These are phyloP conservation scores for Termitomyces heimii DNA, from an alignment of 768 basidiomycete species.

Conservation along the genomic window DNA sequence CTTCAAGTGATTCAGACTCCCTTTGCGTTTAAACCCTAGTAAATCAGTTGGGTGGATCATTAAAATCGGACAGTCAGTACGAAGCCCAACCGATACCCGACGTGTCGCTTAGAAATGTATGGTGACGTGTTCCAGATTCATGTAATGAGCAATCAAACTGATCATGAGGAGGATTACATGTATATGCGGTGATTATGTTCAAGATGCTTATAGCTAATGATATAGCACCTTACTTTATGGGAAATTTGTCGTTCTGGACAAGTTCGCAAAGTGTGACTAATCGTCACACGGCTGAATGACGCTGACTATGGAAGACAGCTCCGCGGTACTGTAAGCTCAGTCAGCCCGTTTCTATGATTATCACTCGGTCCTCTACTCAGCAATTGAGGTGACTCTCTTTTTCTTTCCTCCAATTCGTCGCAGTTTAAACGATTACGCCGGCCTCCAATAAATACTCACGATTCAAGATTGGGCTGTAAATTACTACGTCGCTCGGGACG, in stretches of 20 bases:
- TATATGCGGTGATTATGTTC: no score
- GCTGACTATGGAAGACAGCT: conserved; percentile 11
- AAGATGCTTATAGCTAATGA: background rate
- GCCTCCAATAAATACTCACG: background rate
- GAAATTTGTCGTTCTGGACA: background rate
- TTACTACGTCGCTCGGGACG: background rate
- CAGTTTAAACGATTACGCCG: background rate
- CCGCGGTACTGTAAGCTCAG: conserved; percentile 17
- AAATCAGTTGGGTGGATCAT: background rate
- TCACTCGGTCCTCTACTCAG: conserved; percentile 15
- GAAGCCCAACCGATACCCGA: background rate
- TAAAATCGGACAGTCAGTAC: background rate
- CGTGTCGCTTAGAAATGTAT: background rate
- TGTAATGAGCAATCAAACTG: no score
- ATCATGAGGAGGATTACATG: background rate
- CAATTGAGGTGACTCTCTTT: conserved; percentile 11
- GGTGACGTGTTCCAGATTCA: background rate
- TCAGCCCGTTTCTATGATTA: conserved; percentile 24
- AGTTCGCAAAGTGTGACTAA: conserved; percentile 8
- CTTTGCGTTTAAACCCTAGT: background rate
- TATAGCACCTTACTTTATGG: background rate
- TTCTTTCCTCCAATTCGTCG: background rate
- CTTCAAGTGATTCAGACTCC: background rate
- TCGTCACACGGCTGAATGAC: conserved; percentile 10
- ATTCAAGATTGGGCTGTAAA: background rate